Base-by-base conservation (phyloP, 1,139 yeast genomes). In the Blastobotrys arbuscula region DNA sequence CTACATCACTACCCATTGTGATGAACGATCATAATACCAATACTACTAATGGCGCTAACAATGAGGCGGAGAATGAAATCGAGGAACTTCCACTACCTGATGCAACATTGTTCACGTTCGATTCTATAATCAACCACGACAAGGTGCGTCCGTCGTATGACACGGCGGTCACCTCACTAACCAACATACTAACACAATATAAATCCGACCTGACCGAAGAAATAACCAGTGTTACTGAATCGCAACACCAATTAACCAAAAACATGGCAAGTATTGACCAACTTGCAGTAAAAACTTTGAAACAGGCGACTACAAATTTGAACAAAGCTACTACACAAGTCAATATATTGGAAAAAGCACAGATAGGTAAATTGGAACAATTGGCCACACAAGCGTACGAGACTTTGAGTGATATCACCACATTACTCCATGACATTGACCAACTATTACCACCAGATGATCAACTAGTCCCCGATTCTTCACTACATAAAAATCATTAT, bases 401-500 rank as follows among this genome's bases (percentile, higher is more conserved):
- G 12, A 37, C 53, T 10, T 20, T 60, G 18, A 45, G 55, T 4
- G 36, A 47, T 2, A 48, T 59, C 6, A 47, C 58, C 15, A 45
- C 48, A 12, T 44, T 49, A 23, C 50, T 61, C 13, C 51, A 52
- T 35, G 50, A 50, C 8, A 55, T 63, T 15, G 66, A 63, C 39
- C n/a, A 48, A 15, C 40, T 50, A 20, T 45, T 64, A 37, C 65
- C 65, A 1, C 53, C 44, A 13, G 50, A 54, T 13, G 65, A 61
- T 21, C 53, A 61, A 24, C 50, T 64, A 12, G 47, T 48, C 16
- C 51, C 60, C 1, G 38, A 44, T 1, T 50, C 47, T 12, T 59
- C 64, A 2, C 56, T 61, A 2, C 63, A 64, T 47, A 56, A 54
- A 33, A 37, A 47, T 2, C 67, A 63, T 53, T 67, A 63, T 49